phyloP scores from a whole-genome alignment of 768 basidiomycete genomes.

The Lentinula edodes region DNA sequence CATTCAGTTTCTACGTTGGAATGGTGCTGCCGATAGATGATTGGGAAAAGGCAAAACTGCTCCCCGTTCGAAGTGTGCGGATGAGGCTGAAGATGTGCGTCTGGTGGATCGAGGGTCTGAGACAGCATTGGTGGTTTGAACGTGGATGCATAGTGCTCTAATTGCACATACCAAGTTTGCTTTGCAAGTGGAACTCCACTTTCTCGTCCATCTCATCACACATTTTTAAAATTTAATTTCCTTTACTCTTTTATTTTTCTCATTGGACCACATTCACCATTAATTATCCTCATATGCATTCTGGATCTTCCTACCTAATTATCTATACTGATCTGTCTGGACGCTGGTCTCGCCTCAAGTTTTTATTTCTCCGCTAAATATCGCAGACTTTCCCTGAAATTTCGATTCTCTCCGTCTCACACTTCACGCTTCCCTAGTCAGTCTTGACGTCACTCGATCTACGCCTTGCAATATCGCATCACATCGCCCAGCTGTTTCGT shows the following conservation, averaged over 20 bases:
- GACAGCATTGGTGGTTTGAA: constrained; percentile 43
- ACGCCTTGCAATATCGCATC: not conserved
- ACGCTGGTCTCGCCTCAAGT: not conserved
- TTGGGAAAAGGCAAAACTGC: constrained; percentile 78
- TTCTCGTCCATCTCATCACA: not conserved
- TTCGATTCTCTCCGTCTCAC: not conserved
- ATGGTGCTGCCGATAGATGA: constrained; percentile 89
- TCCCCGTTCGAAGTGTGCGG: constrained; percentile 74
- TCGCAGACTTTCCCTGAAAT: not conserved
- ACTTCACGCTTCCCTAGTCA: not conserved
- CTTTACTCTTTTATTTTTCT: not conserved
- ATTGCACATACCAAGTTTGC: not conserved
- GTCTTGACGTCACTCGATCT: not conserved
- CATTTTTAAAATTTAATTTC: not conserved
- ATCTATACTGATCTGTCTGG: not conserved
- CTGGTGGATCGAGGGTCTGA: constrained; percentile 88
- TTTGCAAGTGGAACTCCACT: not conserved
- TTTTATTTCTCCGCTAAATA: not conserved
- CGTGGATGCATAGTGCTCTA: constrained; percentile 9
- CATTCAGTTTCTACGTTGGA: constrained; percentile 89
- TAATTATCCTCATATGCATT: not conserved
- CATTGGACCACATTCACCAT: not conserved
- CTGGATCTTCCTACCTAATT: not conserved
- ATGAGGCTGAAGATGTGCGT: constrained; percentile 81
- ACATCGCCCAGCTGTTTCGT: not conserved